Evolutionary conservation across 1,284 basidiomycete genomes (phyloP), one percentile per base, ranked within the genome.

Genomic region (Ustilago trichophora): DNA sequence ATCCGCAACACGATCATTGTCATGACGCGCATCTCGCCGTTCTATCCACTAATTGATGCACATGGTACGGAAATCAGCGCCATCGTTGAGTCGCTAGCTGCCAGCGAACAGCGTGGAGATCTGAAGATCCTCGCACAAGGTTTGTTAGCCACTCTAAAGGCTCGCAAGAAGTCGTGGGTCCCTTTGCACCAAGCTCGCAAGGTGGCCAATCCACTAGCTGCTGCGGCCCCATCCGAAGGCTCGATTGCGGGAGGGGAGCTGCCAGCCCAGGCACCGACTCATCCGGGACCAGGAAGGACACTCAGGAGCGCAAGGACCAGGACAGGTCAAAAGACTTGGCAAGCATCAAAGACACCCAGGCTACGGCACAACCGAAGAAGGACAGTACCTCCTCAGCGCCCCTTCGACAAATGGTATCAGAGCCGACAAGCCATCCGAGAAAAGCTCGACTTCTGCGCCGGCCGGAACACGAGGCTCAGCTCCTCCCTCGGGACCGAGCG

Each of bases 1-100:
- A 74, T 76, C 19, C 67, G 79, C 19, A 80, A 80, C 45, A 58
- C 75, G 5, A 80, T 80, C 51, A 78, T 78, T 15, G 72, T 80
- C 21, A 71, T 80, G 64, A 80, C 74, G 24, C 48, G 75, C 22
- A 63, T 80, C 40, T 58, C 75, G 26, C 63, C 63, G 0, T 66
- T 58, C 48, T 80, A 75, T 38, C 79, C 79, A 4, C 41, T 77
- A 24, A 53, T 71, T 41, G 68, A 73, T 11, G 16, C 51, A 11
- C 73, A 78, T 19, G 78, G 78, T 9, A 29, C 37, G n/a, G 63
- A 59, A 37, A 62, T 80, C 32, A 50, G 64, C n/a, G 53, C 44
- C 2, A 25, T 57, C 8, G 74, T 80, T 13, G 62, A 73, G n/a
- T 40, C 41, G 8, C 33, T 79, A 1, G 55, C 59, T 4, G 38